Base-by-base conservation (phyloP, 257 asterid genomes). In the Haberlea rhodopensis region DNA sequence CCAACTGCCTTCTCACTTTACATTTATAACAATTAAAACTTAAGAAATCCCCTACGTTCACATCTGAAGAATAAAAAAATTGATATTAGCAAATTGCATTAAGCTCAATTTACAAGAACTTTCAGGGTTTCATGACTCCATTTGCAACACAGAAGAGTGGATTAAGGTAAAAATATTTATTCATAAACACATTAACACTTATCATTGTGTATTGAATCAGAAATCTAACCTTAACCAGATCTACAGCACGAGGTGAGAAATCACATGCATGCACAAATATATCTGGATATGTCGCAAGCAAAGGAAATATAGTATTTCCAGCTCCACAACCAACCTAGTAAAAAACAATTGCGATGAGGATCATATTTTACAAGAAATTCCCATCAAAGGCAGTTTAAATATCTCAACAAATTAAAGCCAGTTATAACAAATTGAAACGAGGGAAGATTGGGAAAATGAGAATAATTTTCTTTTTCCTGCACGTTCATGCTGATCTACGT, bases 281-380 rank as follows among this genome's bases (percentile, higher is more conserved):
- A 66, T 89, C 78, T 22, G 89, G 91, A 62, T 80, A 82, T 34
- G 94, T 69, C n/a, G 90, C 88, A 60, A 85, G 83, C 85, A 92
- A 81, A 28, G 98, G 98, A 69, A 85, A 92, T 58, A 87, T 73
- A 27, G 98, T 89, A 64, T 92, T 92, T 78, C 98, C 98, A 71
- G 84, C 98, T 63, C 98, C 98, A 73, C 97, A 92, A 55, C 98
- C 98, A 71, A 92, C 95, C 98, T 89, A 84, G 72, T 66, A 57
- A 62, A 32, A 48, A 73, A 53, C 34, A 69, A 54, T 32, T 67
- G 3, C 51, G 65, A 31, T 37, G n/a, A n/a, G n/a, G 6, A 40
- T 76, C 60, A 58, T 58, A 51, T 63, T 48, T 52, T n/a, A n/a
- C 64, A 26, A 49, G 31, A 22, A 49, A 49, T 25, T 49, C 37